Conservation (phyloP, 2,329 filamentous ascomycete genomes). For the Fusarium newnesense region DNA sequence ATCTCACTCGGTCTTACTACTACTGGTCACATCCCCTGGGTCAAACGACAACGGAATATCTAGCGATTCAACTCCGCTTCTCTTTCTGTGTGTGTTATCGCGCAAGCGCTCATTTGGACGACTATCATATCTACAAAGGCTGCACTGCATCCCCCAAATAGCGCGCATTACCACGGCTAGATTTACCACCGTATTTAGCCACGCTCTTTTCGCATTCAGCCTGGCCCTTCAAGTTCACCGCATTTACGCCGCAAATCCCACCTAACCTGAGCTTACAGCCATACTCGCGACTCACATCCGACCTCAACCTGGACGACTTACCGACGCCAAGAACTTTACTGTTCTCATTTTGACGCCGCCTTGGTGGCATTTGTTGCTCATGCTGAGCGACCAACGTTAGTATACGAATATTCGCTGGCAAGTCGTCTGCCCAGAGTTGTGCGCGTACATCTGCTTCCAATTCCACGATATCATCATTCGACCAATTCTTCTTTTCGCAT, state of each 20-base stretch:
- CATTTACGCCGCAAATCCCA: slow-evolving; percentile 33
- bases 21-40: slow-evolving; percentile 28
- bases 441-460: slow-evolving; percentile 6
- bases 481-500: slow-evolving; percentile 4
- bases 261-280: slow-evolving; percentile 20
- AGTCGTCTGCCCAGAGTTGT: slow-evolving; percentile 1
- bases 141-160: slow-evolving; percentile 17
- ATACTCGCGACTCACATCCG: slow-evolving; percentile 13
- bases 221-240: slow-evolving; percentile 18
- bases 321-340: not conserved
- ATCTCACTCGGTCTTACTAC: slow-evolving; percentile 30
- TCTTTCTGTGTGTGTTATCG: slow-evolving; percentile 27
- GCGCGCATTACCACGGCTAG: slow-evolving; percentile 14
- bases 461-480: slow-evolving; percentile 1
- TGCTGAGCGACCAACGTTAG: slow-evolving; percentile 4
- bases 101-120: slow-evolving; percentile 19
- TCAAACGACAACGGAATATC: slow-evolving; percentile 23
- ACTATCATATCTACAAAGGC: slow-evolving; percentile 23
- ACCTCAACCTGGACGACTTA: slow-evolving; percentile 2
- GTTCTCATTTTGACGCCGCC: not conserved
- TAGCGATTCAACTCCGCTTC: slow-evolving; percentile 14
- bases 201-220: slow-evolving; percentile 21
- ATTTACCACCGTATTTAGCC: slow-evolving; percentile 17
- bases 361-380: slow-evolving; percentile 4
- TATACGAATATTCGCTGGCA: slow-evolving; percentile 12